These are phyloP conservation scores for Haplosporangium sp. DNA, from an alignment of 371 early-diverging fungal species.

Conservation along the genomic window DNA sequence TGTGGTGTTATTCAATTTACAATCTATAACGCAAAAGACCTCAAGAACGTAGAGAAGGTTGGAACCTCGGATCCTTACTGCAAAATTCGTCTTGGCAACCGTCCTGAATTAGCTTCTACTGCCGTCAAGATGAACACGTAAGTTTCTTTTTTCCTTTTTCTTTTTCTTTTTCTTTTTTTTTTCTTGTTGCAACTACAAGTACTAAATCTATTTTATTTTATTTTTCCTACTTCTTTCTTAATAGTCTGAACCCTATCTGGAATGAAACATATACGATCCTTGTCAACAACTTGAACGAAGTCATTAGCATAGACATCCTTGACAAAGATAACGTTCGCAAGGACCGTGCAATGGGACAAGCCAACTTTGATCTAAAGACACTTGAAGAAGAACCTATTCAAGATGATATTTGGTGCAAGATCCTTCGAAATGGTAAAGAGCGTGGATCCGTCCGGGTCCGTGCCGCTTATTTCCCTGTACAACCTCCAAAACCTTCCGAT, in stretches of 20 bases:
- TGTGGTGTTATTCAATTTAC: conserved; percentile 88
- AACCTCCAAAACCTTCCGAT: conserved; percentile 28
- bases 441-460: conserved; percentile 51
- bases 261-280: conserved; percentile 82
- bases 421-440: conserved; percentile 55
- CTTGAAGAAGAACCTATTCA: conserved; percentile 65
- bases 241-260: conserved; percentile 82
- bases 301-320: conserved; percentile 76
- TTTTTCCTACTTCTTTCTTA: neutral
- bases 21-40: conserved; percentile 77
- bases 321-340: conserved; percentile 74
- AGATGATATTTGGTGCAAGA: conserved; percentile 57
- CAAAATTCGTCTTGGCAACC: conserved; percentile 76
- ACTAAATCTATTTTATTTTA: no score
- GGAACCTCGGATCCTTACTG: conserved; percentile 90
- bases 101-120: conserved; percentile 76
- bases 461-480: conserved; percentile 51
- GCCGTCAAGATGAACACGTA: conserved; percentile 64
- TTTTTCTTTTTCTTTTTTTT: no score
- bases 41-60: conserved; percentile 82
- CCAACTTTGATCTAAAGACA: conserved; percentile 62
- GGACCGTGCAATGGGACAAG: conserved; percentile 78
- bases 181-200: no score
- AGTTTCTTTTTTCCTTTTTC: neutral
- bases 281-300: conserved; percentile 72